Evolutionary conservation across 116 monocot species (phyloP), one percentile per base, ranked within the genome.

Genomic region (Cymodocea nodosa): DNA sequence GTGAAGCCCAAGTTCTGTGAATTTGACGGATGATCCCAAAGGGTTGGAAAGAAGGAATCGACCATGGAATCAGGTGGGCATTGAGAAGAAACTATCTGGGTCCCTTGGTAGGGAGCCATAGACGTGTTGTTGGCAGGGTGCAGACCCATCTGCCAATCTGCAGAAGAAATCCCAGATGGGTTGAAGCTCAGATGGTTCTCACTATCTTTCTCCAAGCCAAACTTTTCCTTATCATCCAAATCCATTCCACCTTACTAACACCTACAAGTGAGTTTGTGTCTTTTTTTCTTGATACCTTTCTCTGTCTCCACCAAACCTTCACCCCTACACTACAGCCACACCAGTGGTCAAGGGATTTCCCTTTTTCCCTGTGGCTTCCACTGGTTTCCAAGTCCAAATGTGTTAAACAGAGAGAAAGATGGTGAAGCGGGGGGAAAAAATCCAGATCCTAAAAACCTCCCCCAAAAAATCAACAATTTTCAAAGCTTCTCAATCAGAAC

Each of bases 141-240:
- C 16, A 63, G 30, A 51, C 70, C 66, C 55, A 67, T 44, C 24
- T 60, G 39, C 80, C 82, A 76, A 13, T 78, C 74, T 23, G 57
- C 19, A 55, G 70, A 44, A 55, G 70, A 44, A 35, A 68, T 56
- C 17, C 60, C 66, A 57, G 59, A 60, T 62, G 65, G 16, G 48
- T 70, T 56, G 67, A 51, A 81, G 69, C 30, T 69, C 44, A 71
- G 44, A 50, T 67, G 73, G 62, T 72, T 74, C 37, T 73, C 72
- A 67, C 56, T 61, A 53, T 72, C 64, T 64, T 68, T 82, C 82
- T 86, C 77, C 71, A 79, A 64, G 35, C 64, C 75, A 70, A 74
- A 68, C 52, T 73, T 75, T 13, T 77, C 74, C 66, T 84, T 86
- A 24, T 78, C 82, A 59, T 77, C 59, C 68, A 77, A 79, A 75